phyloP scores from a whole-genome alignment of 2,329 filamentous ascomycete species.

The Penicillium glabrum region DNA sequence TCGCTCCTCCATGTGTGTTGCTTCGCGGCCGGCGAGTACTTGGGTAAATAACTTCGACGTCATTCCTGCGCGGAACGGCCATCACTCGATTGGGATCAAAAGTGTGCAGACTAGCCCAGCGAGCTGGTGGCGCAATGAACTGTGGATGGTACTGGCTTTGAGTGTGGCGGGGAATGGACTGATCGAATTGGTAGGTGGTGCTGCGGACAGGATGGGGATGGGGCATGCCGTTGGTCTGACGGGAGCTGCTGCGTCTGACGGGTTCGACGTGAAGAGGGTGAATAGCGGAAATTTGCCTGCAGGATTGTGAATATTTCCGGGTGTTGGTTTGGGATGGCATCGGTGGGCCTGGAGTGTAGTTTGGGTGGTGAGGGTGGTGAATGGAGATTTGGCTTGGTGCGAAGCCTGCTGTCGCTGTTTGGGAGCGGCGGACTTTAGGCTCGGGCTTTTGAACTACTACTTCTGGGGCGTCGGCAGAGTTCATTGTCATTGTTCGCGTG shows the following conservation, averaged over 20 bases:
- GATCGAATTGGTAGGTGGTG: slow-evolving; percentile 29
- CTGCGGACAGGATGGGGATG: slow-evolving; percentile 15
- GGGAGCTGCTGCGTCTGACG: slow-evolving; percentile 6
- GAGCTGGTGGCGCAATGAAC: slow-evolving; percentile 15
- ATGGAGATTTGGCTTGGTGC: slow-evolving; percentile 18
- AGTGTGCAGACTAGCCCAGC: slow-evolving; percentile 22
- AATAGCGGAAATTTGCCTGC: slow-evolving; percentile 6
- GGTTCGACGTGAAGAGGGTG: slow-evolving; percentile 7
- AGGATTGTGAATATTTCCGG: slow-evolving; percentile 19
- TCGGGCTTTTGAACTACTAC: slow-evolving; percentile 25
- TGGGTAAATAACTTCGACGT: slow-evolving; percentile 35
- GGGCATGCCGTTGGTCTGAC: slow-evolving; percentile 1
- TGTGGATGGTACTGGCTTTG: slow-evolving; percentile 29
- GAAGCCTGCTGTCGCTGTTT: slow-evolving; percentile 14
- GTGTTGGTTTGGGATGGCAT: slow-evolving; percentile 3
- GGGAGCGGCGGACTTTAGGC: slow-evolving; percentile 29
- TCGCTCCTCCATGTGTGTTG: slow-evolving; percentile 29
- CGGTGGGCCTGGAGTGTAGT: slow-evolving; percentile 19
- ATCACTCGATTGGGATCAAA: slow-evolving; percentile 22
- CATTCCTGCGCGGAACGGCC: slow-evolving; percentile 29
- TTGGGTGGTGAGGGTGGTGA: slow-evolving; percentile 29
- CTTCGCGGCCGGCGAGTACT: slow-evolving; percentile 36
- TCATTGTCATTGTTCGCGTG: slow-evolving; percentile 30
- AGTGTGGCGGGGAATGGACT: slow-evolving; percentile 25
- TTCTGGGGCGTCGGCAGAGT: slow-evolving; percentile 37